These are phyloP conservation scores for Penicillium paneum DNA, from an alignment of 2,329 filamentous ascomycete species.

Conservation along the genomic window DNA sequence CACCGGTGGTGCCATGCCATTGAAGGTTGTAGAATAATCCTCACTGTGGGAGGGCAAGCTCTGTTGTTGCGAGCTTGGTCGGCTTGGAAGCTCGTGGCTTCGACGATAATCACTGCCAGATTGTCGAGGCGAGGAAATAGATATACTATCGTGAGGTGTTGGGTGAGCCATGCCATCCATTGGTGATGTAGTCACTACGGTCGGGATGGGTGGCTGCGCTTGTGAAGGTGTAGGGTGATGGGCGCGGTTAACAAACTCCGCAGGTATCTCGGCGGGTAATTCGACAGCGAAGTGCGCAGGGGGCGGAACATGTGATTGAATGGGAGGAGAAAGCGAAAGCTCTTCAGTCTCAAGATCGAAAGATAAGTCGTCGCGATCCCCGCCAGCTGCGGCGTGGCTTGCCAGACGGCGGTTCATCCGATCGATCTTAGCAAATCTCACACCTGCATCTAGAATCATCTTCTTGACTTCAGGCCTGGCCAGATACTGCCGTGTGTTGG, in stretches of 20 bases:
- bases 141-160: conserved; percentile 27
- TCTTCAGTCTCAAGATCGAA: conserved; percentile 32
- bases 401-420: conserved; percentile 69
- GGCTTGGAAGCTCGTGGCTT: conserved; percentile 37
- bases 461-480: conserved; percentile 68
- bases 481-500: conserved; percentile 81
- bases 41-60: conserved; percentile 36
- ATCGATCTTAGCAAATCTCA: conserved; percentile 79
- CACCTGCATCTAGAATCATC: conserved; percentile 72
- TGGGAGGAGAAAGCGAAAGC: conserved; percentile 18
- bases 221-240: conserved; percentile 18
- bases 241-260: conserved; percentile 45
- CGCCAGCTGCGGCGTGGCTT: conserved; percentile 40
- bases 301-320: conserved; percentile 36
- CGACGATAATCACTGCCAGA: conserved; percentile 32
- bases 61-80: conserved; percentile 28
- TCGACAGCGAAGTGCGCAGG: conserved; percentile 54
- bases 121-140: conserved; percentile 24
- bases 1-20: conserved; percentile 59
- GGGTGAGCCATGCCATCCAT: conserved; percentile 32
- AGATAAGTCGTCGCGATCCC: conserved; percentile 25
- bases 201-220: conserved; percentile 11
- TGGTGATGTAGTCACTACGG: conserved; percentile 22
- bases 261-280: conserved; percentile 60
- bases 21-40: conserved; percentile 29